These are phyloP conservation scores for Pythium apleroticum DNA, from an alignment of 352 stramenopile species.

Conservation along the genomic window DNA sequence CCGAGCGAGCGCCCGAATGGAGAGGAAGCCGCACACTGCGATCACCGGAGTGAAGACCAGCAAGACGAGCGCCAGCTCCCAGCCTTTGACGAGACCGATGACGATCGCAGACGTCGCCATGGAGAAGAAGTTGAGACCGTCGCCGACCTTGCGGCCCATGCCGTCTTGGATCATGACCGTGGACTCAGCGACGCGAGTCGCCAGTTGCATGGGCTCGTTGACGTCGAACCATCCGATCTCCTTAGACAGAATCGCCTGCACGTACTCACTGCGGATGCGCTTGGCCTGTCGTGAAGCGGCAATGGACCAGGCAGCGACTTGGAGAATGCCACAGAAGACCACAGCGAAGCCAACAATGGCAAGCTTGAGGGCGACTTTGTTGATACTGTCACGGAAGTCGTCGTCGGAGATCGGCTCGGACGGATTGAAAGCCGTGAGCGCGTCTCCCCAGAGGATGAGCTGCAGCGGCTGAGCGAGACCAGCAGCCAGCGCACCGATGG, in stretches of 20 bases:
- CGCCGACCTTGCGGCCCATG: slow-evolving; percentile 40
- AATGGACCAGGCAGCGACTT: slow-evolving; percentile 60
- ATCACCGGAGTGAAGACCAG: slow-evolving; percentile 37
- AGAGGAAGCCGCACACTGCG: slow-evolving; percentile 19
- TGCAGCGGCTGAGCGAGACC: slow-evolving; percentile 66
- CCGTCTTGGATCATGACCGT: slow-evolving; percentile 38
- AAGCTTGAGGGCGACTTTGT: slow-evolving; percentile 52
- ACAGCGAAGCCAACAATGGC: slow-evolving; percentile 51
- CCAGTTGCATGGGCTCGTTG: slow-evolving; percentile 32
- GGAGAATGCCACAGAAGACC: slow-evolving; percentile 46
- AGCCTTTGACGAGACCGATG: slow-evolving; percentile 43
- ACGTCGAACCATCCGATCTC: slow-evolving; percentile 31
- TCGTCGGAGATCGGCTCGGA: slow-evolving; percentile 1
- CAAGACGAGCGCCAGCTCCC: slow-evolving; percentile 47
- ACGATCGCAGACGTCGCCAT: slow-evolving; percentile 44
- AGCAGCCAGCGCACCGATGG: slow-evolving; percentile 37
- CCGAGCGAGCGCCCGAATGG: slow-evolving; percentile 16
- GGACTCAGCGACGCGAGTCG: slow-evolving; percentile 34
- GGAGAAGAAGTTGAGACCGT: slow-evolving; percentile 33
- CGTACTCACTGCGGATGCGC: slow-evolving; percentile 31
- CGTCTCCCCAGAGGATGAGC: slow-evolving; percentile 71
- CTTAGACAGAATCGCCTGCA: slow-evolving; percentile 29
- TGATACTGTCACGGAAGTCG: slow-evolving; percentile 39
- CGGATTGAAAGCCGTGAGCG: slow-evolving; percentile 75
- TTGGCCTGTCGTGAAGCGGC: slow-evolving; percentile 36